Base-by-base conservation (phyloP, 257 asterid genomes). In the Solanum pennellii region DNA sequence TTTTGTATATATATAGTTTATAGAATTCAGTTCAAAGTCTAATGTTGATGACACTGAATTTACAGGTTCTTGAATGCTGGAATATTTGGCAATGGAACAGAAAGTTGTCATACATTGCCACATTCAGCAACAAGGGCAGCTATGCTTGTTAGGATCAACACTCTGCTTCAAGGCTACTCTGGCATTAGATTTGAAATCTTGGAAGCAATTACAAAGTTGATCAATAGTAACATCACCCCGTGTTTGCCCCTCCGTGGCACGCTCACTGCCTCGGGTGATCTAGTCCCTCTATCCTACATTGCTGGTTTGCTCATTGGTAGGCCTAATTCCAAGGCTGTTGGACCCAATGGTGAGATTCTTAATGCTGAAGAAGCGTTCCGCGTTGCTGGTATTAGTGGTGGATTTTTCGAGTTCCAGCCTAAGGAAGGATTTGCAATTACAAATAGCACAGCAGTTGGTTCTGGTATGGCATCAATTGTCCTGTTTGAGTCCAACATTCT, bases 181-280 rank as follows among this genome's bases (percentile, higher is more conserved):
- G 94, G 94, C 41, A 91, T 92, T 87, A 83, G 94, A 83, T 92
- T 92, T 31, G 94, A 92, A 62, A 91, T 91, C 86, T 66, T 92
- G 86, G 94, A 59, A 21, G 66, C 66, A 59, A 59, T 59, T 21
- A 59, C 66, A 7, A 92, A 88, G 27, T 85, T 92, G 89, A 89
- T 92, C 21, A 92, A 92, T 85, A 86, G 25, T 89, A 91, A 92
- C 88, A 85, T 92, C 39, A 92, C 94, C 35, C 94, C 94, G 1
- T 91, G 90, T 62, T 86, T 92, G 56, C 94, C 94, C 31, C 94
- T 92, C 25, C 93, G 94, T 18, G 94, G 94, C 60, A 91, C 94
- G 3, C 88, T 92, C 89, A 75, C 91, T 23, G 90, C 94, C 69
- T 92, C 94, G 0, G 94, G 94, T 13, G 94, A 92, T 74, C 92